Evolutionary conservation across 139 green algal genomes (phyloP).

Genomic region (Chlamydomonas schloesseri): DNA sequence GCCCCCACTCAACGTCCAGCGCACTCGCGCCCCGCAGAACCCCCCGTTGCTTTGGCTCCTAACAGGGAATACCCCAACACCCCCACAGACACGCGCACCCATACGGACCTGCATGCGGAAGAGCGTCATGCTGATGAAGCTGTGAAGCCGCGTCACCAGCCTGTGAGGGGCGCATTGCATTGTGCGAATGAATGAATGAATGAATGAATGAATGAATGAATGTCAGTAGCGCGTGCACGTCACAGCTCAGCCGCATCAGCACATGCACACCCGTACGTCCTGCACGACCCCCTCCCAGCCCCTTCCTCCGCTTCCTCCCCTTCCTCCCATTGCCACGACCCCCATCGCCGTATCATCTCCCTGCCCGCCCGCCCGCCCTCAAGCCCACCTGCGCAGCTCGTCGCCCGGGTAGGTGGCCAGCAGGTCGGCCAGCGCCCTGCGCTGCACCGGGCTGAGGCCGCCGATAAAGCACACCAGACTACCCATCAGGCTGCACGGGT

Average conservation of each 20-base stretch:
- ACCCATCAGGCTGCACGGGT: constrained; percentile 5
- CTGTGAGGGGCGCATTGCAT: not conserved
- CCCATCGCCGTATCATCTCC: too few species aligned
- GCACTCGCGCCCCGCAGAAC: too few species aligned
- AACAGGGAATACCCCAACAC: too few species aligned
- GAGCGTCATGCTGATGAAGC: constrained; percentile 77
- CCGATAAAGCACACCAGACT: constrained; percentile 20
- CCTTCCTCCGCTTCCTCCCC: too few species aligned
- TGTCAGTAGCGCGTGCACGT: not conserved
- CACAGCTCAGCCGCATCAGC: too few species aligned
- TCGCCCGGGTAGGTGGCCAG: constrained; percentile 25
- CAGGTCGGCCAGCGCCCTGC: constrained; percentile 40
- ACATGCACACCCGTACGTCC: too few species aligned
- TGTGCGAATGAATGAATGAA: not conserved
- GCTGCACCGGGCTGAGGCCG: constrained; percentile 12
- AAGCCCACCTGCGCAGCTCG: constrained; percentile 45
- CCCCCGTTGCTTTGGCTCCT: too few species aligned
- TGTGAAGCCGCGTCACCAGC: constrained; percentile 61
- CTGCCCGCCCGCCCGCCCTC: not conserved
- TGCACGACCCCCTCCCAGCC: too few species aligned
- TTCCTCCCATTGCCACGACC: too few species aligned
- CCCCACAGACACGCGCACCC: too few species aligned
- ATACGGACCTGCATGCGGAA: constrained; percentile 53
- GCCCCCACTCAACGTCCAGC: too few species aligned
- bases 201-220: not conserved